phyloP scores from a whole-genome alignment of 768 basidiomycete species.

The Pleurotus platypus region DNA sequence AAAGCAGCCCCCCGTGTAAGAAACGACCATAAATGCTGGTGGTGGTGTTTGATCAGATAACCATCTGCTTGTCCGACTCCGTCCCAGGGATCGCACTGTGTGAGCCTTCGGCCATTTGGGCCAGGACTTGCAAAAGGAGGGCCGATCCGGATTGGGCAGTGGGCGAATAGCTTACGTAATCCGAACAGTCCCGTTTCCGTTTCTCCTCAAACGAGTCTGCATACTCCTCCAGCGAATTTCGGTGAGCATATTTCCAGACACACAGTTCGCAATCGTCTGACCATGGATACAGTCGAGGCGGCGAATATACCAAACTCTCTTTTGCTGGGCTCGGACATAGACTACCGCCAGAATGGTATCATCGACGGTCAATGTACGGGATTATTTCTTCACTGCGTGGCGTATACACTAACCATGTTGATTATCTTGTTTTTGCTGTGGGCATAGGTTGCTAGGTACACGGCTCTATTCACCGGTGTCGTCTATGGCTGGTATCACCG shows the following conservation, averaged over 20 bases:
- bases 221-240: not conserved
- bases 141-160: no score
- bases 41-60: not conserved
- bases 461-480: constrained; percentile 83
- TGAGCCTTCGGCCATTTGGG: not conserved
- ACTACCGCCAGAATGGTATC: constrained; percentile 52
- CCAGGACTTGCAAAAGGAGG: not conserved
- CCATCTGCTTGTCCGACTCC: not conserved
- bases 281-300: not conserved
- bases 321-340: not conserved
- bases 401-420: not conserved
- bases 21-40: not conserved
- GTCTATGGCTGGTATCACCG: constrained; percentile 92
- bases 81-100: not conserved
- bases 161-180: not conserved
- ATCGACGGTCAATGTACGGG: constrained; percentile 71
- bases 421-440: not conserved
- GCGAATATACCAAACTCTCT: not conserved
- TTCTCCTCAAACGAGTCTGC: not conserved
- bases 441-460: constrained; percentile 87
- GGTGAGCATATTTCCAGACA: not conserved
- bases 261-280: not conserved
- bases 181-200: constrained; percentile 6
- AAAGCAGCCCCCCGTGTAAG: constrained; percentile 52
- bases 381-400: not conserved